Evolutionary conservation across 257 asterid genomes (phyloP).

Genomic region (Pogostemon cablin): DNA sequence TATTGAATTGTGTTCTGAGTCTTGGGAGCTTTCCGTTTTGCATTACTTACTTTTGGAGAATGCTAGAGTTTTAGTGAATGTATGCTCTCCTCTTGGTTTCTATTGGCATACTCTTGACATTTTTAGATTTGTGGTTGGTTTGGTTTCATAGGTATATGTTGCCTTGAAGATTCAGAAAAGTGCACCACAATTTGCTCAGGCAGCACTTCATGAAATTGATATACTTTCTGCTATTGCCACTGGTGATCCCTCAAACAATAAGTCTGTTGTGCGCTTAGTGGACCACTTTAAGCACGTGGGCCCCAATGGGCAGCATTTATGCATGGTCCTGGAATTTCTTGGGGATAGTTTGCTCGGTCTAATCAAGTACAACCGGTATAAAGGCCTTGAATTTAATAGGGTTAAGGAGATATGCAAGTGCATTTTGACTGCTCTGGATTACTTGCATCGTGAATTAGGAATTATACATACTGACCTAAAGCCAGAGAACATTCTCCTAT

Average conservation of each 20-base stretch:
- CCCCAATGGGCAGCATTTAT: slow-evolving; percentile 96
- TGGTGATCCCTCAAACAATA: slow-evolving; percentile 69
- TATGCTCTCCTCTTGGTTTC: slow-evolving; percentile 18
- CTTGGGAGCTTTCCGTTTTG: not conserved
- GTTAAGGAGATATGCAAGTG: slow-evolving; percentile 92
- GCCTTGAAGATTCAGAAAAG: slow-evolving; percentile 99
- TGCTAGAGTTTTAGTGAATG: slow-evolving; percentile 16
- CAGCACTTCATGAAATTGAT: slow-evolving; percentile 93
- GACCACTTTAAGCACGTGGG: slow-evolving; percentile 95
- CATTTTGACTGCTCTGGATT: slow-evolving; percentile 87
- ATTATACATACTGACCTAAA: slow-evolving; percentile 91
- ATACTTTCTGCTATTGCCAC: slow-evolving; percentile 76
- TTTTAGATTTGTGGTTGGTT: slow-evolving; percentile 24
- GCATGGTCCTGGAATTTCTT: slow-evolving; percentile 97
- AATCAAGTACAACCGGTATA: slow-evolving; percentile 73
- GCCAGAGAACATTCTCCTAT: slow-evolving; percentile 90
- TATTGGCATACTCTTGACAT: slow-evolving; percentile 7
- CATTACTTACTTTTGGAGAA: slow-evolving; percentile 7
- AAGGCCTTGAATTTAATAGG: slow-evolving; percentile 75
- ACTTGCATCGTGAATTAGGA: slow-evolving; percentile 77
- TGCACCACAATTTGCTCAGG: slow-evolving; percentile 93
- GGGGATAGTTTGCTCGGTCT: slow-evolving; percentile 90
- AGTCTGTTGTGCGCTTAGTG: slow-evolving; percentile 68
- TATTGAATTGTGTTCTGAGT: not conserved
- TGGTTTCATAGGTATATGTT: slow-evolving; percentile 60